These are phyloP conservation scores for Echium plantagineum DNA, from an alignment of 257 asterid genomes.

Conservation along the genomic window DNA sequence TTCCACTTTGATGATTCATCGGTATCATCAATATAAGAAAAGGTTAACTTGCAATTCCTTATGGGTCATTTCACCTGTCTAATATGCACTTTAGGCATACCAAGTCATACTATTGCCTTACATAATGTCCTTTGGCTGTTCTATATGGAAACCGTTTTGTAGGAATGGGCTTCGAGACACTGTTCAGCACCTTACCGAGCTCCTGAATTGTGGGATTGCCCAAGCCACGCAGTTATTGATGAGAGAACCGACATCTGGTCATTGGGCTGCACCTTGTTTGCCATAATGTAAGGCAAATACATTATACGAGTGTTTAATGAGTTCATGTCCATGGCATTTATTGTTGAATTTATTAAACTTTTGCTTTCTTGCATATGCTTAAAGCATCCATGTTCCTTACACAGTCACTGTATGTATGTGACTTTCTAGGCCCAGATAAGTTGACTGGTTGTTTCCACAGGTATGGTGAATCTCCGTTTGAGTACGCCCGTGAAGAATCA, in stretches of 20 bases:
- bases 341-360: not conserved
- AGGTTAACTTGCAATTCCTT: not conserved
- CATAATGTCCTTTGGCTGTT: conserved; percentile 10
- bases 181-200: conserved; percentile 94
- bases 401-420: too few species aligned
- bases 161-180: conserved; percentile 99
- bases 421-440: too few species aligned
- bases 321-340: not conserved
- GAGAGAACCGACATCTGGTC: conserved; percentile 99
- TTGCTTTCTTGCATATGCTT: too few species aligned
- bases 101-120: conserved; percentile 6
- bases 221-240: conserved; percentile 82
- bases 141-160: conserved; percentile 19
- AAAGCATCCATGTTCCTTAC: too few species aligned
- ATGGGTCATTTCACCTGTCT: not conserved
- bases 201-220: conserved; percentile 98
- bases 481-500: conserved; percentile 88
- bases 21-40: too few species aligned
- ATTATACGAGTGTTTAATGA: not conserved
- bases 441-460: conserved; percentile 21
- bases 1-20: not conserved
- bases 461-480: conserved; percentile 96
- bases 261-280: conserved; percentile 89
- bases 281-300: conserved; percentile 70
- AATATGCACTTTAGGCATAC: conserved; percentile 1